Conservation (phyloP, 1,284 basidiomycete species). For the Coniophora puteana region DNA sequence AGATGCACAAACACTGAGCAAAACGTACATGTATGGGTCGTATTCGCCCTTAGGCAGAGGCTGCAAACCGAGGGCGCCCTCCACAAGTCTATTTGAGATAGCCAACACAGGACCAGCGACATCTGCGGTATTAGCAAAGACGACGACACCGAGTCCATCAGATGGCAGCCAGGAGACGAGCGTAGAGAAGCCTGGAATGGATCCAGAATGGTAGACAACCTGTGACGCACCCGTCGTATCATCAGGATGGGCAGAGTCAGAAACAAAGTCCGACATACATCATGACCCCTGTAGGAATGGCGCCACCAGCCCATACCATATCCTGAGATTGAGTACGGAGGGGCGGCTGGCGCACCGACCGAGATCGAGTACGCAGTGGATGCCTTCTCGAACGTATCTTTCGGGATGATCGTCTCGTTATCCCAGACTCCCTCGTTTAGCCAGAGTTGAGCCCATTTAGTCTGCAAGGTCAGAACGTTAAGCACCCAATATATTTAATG, state of each 20-base stretch:
- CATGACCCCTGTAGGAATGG: slow-evolving; percentile 28
- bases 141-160: slow-evolving; percentile 24
- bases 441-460: slow-evolving; percentile 30
- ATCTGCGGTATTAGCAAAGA: slow-evolving; percentile 27
- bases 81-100: slow-evolving; percentile 16
- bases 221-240: slow-evolving; percentile 5
- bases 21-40: slow-evolving; percentile 6
- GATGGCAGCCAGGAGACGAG: slow-evolving; percentile 22
- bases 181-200: slow-evolving; percentile 26
- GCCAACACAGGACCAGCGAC: slow-evolving; percentile 8
- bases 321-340: slow-evolving; percentile 15
- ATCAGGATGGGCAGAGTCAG: background rate
- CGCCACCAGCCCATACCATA: slow-evolving; percentile 35
- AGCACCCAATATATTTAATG: background rate
- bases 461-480: slow-evolving; percentile 13
- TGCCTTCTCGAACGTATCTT: slow-evolving; percentile 18
- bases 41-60: no score
- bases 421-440: slow-evolving; percentile 25
- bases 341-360: slow-evolving; percentile 3
- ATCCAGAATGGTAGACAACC: slow-evolving; percentile 26
- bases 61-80: slow-evolving; percentile 12
- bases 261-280: slow-evolving; percentile 21
- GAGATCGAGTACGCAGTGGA: slow-evolving; percentile 24
- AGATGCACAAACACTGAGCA: background rate
- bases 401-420: slow-evolving; percentile 24